Evolutionary conservation across 2,329 filamentous ascomycete species (phyloP).

Genomic region (Cryoendolithus antarcticus): DNA sequence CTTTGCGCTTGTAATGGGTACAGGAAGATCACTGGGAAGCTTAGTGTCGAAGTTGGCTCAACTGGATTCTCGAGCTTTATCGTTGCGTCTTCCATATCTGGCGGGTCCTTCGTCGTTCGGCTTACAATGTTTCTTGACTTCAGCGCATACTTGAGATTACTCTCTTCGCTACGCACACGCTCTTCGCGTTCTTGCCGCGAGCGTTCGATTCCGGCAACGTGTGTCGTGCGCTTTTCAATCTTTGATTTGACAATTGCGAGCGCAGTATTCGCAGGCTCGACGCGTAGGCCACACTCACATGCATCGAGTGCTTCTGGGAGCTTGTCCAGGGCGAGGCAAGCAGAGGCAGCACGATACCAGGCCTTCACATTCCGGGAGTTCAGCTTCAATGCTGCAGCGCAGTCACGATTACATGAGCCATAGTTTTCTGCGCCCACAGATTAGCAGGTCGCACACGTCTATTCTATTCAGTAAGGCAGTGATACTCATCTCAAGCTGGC

Average conservation of each 20-base stretch:
- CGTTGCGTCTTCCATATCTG: constrained; percentile 75
- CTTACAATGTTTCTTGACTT: constrained; percentile 58
- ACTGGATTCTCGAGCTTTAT: constrained; percentile 60
- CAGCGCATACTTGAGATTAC: constrained; percentile 42
- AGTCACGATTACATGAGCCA: constrained; percentile 74
- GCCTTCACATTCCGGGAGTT: constrained; percentile 80
- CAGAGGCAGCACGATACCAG: constrained; percentile 70
- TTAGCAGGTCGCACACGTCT: constrained; percentile 10
- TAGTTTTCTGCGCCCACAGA: constrained; percentile 53
- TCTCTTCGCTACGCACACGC: constrained; percentile 43
- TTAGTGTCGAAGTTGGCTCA: constrained; percentile 58
- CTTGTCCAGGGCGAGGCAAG: constrained; percentile 67
- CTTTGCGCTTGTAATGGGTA: constrained; percentile 74
- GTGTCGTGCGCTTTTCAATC: constrained; percentile 47
- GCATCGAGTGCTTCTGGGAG: constrained; percentile 70
- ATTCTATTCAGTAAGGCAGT: constrained; percentile 8
- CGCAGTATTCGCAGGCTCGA: constrained; percentile 59
- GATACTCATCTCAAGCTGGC: constrained; percentile 68
- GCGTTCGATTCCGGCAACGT: constrained; percentile 43
- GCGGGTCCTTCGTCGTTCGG: constrained; percentile 55
- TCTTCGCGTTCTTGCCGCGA: constrained; percentile 45
- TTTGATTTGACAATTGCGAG: constrained; percentile 51
- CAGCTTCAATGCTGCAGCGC: constrained; percentile 62
- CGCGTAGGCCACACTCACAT: constrained; percentile 56
- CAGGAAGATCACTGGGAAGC: constrained; percentile 68